Conservation (phyloP, 306 rosid species). For the Ammopiptanthus mongolicus region DNA sequence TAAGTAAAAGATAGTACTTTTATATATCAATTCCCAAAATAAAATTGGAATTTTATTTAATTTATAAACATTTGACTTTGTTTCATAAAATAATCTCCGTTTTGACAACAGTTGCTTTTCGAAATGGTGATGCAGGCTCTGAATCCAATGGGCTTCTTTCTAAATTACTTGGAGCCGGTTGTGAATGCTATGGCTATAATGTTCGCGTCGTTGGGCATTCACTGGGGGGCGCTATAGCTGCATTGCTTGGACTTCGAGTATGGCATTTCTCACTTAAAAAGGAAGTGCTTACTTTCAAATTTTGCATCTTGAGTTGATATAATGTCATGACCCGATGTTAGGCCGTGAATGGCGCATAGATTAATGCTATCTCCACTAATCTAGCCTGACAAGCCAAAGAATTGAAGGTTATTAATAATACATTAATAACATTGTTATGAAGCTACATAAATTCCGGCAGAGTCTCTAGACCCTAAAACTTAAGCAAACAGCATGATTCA, state of each 20-base stretch:
- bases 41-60: conserved; percentile 5
- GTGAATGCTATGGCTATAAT: conserved; percentile 80
- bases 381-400: too few relatives aligned
- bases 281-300: background rate
- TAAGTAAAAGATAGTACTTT: background rate
- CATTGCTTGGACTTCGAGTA: conserved; percentile 84
- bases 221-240: conserved; percentile 85
- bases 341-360: too few relatives aligned
- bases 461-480: too few relatives aligned
- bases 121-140: conserved; percentile 53
- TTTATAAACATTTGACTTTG: background rate
- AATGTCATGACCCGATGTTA: too few relatives aligned
- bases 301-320: conserved; percentile 3
- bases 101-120: conserved; percentile 13
- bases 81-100: background rate
- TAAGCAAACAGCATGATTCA: too few relatives aligned
- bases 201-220: conserved; percentile 92
- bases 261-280: conserved; percentile 29
- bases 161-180: conserved; percentile 69
- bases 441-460: too few relatives aligned
- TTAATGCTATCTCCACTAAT: too few relatives aligned
- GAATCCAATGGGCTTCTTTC: conserved; percentile 69
- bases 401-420: too few relatives aligned
- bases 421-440: too few relatives aligned
- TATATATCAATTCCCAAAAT: background rate